These are phyloP conservation scores for Passalora sequoiae DNA, from an alignment of 2,329 filamentous ascomycete genomes.

Conservation along the genomic window DNA sequence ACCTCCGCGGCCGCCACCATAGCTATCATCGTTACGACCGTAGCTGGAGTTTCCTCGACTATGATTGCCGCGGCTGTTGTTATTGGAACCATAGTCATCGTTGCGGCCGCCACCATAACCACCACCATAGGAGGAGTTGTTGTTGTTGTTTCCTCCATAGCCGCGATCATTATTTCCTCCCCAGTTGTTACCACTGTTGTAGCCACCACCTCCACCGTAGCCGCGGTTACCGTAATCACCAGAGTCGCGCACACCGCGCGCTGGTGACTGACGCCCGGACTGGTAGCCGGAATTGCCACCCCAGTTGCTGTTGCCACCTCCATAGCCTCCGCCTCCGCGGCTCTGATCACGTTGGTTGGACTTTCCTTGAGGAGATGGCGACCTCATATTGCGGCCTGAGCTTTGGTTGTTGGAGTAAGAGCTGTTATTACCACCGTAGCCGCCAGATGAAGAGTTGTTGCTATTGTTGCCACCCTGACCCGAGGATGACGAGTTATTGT, in stretches of 20 bases:
- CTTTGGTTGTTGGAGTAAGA: not conserved
- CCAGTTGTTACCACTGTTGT: not conserved
- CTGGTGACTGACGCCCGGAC: not conserved
- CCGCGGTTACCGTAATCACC: not conserved
- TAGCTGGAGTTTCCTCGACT: not conserved
- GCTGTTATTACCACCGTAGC: constrained; percentile 1
- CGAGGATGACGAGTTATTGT: not conserved
- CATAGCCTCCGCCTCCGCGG: not conserved
- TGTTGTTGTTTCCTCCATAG: constrained; percentile 4
- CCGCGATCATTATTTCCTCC: not conserved
- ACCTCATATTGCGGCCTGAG: not conserved
- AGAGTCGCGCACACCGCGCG: constrained; percentile 2
- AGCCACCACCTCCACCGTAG: not conserved
- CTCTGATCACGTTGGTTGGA: constrained; percentile 1
- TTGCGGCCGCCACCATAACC: constrained; percentile 1
- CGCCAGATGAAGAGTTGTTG: not conserved
- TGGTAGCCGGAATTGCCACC: not conserved
- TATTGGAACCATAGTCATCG: constrained; percentile 8
- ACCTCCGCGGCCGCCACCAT: constrained; percentile 1
- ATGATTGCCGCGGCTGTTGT: constrained; percentile 7
- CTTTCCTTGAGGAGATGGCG: not conserved
- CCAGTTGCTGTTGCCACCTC: not conserved
- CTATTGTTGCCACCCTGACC: not conserved
- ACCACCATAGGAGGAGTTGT: constrained; percentile 1
- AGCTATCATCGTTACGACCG: not conserved